Evolutionary conservation across 306 rosid species (phyloP).

Genomic region (Vigna unguiculata): DNA sequence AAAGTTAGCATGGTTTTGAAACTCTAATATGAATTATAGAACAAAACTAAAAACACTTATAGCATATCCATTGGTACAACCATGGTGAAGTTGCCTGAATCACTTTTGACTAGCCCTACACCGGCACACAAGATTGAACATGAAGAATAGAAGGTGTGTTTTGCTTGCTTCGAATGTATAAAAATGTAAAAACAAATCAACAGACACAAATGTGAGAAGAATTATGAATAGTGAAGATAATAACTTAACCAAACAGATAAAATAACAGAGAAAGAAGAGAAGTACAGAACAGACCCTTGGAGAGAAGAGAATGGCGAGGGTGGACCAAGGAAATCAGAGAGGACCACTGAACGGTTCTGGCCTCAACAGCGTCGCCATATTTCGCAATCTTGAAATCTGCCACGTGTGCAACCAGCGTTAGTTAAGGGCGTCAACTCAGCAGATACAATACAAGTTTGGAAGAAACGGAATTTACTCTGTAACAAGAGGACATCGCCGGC

Average conservation of each 20-base stretch:
- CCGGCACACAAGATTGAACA: background rate
- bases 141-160: background rate
- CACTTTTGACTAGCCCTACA: background rate
- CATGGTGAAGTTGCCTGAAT: background rate
- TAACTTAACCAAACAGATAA: background rate
- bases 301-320: conserved; percentile 61
- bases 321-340: conserved; percentile 66
- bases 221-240: background rate
- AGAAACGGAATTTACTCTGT: conserved; percentile 52
- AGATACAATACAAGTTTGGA: background rate
- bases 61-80: background rate
- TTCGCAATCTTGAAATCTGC: conserved; percentile 77
- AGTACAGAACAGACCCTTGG: conserved; percentile 57
- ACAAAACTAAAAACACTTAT: background rate
- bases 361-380: conserved; percentile 68
- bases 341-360: conserved; percentile 75
- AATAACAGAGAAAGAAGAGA: background rate
- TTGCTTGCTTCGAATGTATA: background rate
- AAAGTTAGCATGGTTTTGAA: background rate
- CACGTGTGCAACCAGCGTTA: conserved; percentile 6
- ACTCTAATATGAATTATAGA: background rate
- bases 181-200: background rate
- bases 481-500: conserved; percentile 68
- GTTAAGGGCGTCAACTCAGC: background rate
- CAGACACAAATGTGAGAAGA: background rate